Evolutionary conservation across 371 early-diverging fungal genomes (phyloP), one percentile per base, ranked within the genome.

Genomic region (Mortierella sp.): DNA sequence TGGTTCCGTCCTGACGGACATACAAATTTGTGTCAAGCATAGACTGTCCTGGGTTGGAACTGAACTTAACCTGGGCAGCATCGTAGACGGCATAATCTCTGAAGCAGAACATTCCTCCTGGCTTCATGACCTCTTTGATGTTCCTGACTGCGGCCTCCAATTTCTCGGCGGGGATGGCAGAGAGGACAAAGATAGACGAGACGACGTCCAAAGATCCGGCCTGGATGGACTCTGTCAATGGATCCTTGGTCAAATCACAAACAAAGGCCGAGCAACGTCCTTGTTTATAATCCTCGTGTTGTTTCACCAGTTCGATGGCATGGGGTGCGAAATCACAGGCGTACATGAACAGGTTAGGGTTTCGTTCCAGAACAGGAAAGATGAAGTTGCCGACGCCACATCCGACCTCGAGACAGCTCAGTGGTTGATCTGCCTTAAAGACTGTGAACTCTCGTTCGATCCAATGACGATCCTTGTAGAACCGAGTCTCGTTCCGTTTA

Each of bases 371-470:
- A 9, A 95, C 82, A 2, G 99, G 99, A 81, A 92, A 97, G 39
- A 95, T 84, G 86, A 97, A 97, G 81, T 97, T 97, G 48, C 99
- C 99, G 0, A 97, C 97, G 39, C 98, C 99, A 79, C 99, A 99
- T 34, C 99, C 99, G 41, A 95, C 84, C 79, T 95, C 95, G 2
- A 92, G 72, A 4, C 89, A 75, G 42, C 66, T 72, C 66, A 11
- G 27, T 62, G 12, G 11, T 42, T 37, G 41, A 59, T 60, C 43
- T 52, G 26, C 47, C 55, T 64, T 70, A 48, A 95, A 83, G 70
- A 97, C 95, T n/a, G 86, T 86, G 80, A 98, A 99, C 80, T 98
- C 99, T 5, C 94, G 84, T 70, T 95, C 94, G 3, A 95, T 93
- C 98, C 98, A 97, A 80, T 97, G 94, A 32, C 98, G 84, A 81